A percentile compares a stretch with the other conserved stretches of the same genome.
phyloP scores from a whole-genome alignment of 192 early-diverging fungal species.

The Gaertneriomyces sp. region DNA sequence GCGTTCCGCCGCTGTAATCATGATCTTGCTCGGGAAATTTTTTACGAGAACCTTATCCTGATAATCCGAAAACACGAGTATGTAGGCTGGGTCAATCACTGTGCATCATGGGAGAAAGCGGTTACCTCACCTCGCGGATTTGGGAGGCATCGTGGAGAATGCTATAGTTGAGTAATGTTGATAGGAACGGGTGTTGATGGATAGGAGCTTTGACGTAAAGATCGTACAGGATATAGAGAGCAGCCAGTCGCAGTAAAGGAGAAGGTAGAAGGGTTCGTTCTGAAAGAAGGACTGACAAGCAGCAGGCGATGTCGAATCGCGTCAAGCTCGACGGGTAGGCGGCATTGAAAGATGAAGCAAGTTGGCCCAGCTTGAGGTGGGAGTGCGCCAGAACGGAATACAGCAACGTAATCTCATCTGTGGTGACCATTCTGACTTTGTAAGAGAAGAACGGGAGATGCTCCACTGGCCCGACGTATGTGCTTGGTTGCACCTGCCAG shows the following conservation, averaged over 20 bases:
- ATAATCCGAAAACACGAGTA: neutral
- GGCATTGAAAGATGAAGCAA: too few species aligned
- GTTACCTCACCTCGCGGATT: neutral
- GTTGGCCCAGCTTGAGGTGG: too few species aligned
- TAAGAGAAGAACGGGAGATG: too few species aligned
- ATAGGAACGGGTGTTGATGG: conserved; percentile 16
- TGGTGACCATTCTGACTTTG: too few species aligned
- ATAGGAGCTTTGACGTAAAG: neutral
- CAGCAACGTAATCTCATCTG: too few species aligned
- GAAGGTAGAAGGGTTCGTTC: conserved; percentile 14
- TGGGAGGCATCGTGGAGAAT: neutral
- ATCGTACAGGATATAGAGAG: conserved; percentile 20
- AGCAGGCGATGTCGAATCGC: conserved; percentile 18
- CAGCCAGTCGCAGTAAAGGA: conserved; percentile 10
- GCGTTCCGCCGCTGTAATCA: neutral
- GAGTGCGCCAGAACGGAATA: too few species aligned
- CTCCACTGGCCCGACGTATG: too few species aligned
- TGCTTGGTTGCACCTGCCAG: too few species aligned
- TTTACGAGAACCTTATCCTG: neutral
- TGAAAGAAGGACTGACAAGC: conserved; percentile 13
- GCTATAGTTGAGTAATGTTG: conserved; percentile 15
- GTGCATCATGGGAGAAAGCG: neutral
- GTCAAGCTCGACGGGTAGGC: conserved; percentile 6
- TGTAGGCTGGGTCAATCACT: neutral
- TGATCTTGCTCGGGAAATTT: neutral